These are phyloP conservation scores for Talaromyces sp. DNA, from an alignment of 2,329 filamentous ascomycete genomes.

Conservation along the genomic window DNA sequence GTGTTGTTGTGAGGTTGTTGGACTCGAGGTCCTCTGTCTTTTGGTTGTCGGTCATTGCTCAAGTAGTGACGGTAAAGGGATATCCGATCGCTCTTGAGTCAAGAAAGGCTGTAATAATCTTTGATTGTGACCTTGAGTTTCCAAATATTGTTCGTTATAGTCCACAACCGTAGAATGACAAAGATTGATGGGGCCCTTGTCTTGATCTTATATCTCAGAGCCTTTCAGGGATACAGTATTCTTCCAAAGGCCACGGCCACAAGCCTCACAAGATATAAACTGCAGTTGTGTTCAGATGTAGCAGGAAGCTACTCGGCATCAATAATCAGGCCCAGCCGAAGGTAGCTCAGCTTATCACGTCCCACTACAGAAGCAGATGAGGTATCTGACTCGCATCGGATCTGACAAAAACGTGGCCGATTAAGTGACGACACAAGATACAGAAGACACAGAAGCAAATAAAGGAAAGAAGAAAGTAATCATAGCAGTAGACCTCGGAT, in stretches of 20 bases:
- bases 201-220: not conserved
- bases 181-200: not conserved
- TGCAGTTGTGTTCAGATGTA: not conserved
- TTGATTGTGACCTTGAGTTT: not conserved
- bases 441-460: not conserved
- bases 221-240: too few species aligned
- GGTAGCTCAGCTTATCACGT: not conserved
- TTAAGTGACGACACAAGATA: not conserved
- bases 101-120: not conserved
- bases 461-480: not conserved
- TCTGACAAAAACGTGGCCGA: slow-evolving; percentile 2
- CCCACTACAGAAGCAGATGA: not conserved
- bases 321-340: not conserved
- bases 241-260: too few species aligned
- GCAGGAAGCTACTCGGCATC: not conserved
- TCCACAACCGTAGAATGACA: not conserved
- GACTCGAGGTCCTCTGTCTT: not conserved
- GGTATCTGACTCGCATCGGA: not conserved
- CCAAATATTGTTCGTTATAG: not conserved
- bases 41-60: not conserved
- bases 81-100: not conserved
- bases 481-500: not conserved
- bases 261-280: not conserved
- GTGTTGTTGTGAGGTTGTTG: not conserved
- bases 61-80: too few species aligned